Percentiles rank a stretch among this genome's conserved stretches.
Conservation (phyloP, 768 basidiomycete species). For the Rhodosporidiobolus odoratus region DNA sequence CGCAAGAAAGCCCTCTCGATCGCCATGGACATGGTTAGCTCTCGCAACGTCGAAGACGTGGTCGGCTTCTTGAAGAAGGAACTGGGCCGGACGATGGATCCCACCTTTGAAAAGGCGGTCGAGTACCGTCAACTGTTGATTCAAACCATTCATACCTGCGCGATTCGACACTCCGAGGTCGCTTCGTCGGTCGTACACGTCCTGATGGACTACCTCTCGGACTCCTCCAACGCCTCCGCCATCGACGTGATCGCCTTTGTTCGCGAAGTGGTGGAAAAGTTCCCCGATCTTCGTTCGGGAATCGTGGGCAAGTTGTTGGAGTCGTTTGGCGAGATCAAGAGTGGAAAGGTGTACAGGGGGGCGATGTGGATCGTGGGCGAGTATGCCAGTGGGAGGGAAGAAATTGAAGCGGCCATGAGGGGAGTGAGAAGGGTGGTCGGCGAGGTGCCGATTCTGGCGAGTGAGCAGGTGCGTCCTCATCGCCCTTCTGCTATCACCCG, state of each 20-base stretch:
- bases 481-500: background rate
- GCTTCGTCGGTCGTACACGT: conserved; percentile 87
- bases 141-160: conserved; percentile 92
- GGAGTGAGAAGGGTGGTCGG: conserved; percentile 81
- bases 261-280: conserved; percentile 93
- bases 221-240: conserved; percentile 92
- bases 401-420: conserved; percentile 66
- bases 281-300: conserved; percentile 73
- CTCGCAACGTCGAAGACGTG: conserved; percentile 92
- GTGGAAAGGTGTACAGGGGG: conserved; percentile 93
- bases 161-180: conserved; percentile 93
- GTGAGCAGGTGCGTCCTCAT: conserved; percentile 59
- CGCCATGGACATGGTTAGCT: conserved; percentile 85
- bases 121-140: conserved; percentile 96
- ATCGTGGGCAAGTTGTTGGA: conserved; percentile 79
- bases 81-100: conserved; percentile 81
- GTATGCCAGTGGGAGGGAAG: conserved; percentile 64
- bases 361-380: conserved; percentile 98
- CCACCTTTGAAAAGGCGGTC: conserved; percentile 79
- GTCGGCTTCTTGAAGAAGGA: conserved; percentile 97
- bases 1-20: conserved; percentile 84
- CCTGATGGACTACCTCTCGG: conserved; percentile 75
- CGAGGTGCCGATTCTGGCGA: conserved; percentile 93
- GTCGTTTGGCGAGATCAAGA: conserved; percentile 80
- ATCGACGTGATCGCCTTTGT: conserved; percentile 89